phyloP scores from a whole-genome alignment of 768 basidiomycete genomes.

The Kwoniella bestiolae region DNA sequence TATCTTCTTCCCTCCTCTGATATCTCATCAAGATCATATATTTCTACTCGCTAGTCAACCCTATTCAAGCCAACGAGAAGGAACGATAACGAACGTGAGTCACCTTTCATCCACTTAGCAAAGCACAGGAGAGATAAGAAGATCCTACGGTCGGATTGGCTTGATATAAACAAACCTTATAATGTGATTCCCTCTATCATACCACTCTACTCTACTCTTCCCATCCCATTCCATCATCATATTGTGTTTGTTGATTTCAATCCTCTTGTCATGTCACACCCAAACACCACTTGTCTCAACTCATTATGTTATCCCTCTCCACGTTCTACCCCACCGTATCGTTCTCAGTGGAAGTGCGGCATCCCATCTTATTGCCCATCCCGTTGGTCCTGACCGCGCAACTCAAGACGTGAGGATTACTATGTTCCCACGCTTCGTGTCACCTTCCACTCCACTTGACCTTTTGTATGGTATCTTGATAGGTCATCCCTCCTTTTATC shows the following conservation, averaged over 20 bases:
- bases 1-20: background rate
- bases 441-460: background rate
- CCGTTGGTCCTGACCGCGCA: slow-evolving; percentile 4
- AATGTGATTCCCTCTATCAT: too few relatives aligned
- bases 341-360: background rate
- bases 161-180: too few relatives aligned
- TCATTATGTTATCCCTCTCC: background rate
- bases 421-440: background rate
- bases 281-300: background rate
- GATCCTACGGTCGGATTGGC: too few relatives aligned
- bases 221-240: background rate
- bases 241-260: background rate
- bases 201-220: background rate
- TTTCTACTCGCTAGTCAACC: background rate
- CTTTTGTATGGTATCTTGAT: background rate
- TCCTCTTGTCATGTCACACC: too few relatives aligned
- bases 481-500: background rate
- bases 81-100: background rate
- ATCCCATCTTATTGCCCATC: background rate
- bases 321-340: background rate
- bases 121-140: background rate
- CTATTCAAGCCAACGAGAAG: too few relatives aligned
- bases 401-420: slow-evolving; percentile 1
- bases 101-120: background rate
- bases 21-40: too few relatives aligned